Evolutionary conservation across 2,329 filamentous ascomycete genomes (phyloP).

Genomic region (Aspergillus persii): DNA sequence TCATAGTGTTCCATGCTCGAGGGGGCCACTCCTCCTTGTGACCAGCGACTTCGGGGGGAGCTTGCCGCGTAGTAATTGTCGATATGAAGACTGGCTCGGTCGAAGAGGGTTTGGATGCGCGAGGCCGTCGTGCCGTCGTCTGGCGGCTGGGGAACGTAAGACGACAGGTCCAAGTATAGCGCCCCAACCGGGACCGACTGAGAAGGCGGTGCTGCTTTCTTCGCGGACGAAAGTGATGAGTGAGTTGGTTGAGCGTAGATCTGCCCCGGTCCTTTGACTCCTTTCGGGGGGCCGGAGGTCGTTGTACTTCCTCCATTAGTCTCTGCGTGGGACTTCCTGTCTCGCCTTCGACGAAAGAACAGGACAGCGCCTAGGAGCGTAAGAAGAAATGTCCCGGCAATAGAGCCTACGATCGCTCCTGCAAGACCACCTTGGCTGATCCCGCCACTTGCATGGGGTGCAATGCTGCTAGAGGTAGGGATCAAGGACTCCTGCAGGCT

Average conservation of each 20-base stretch:
- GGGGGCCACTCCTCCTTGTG: conserved; percentile 1
- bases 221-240: not conserved
- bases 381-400: conserved; percentile 21
- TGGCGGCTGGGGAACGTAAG: conserved; percentile 27
- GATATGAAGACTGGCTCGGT: conserved; percentile 34
- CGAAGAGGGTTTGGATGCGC: conserved; percentile 30
- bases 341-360: conserved; percentile 18
- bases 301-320: not conserved
- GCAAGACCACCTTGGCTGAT: conserved; percentile 21
- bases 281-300: not conserved
- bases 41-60: not conserved
- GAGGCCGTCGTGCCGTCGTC: conserved; percentile 29
- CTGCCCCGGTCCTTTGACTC: not conserved
- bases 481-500: not conserved
- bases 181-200: not conserved
- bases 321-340: not conserved
- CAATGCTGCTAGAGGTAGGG: not conserved
- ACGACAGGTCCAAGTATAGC: not conserved
- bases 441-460: not conserved
- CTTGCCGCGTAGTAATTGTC: conserved; percentile 35
- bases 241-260: not conserved
- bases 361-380: conserved; percentile 20
- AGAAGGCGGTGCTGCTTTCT: not conserved
- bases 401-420: conserved; percentile 25
- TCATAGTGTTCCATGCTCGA: conserved; percentile 16